Percentiles rank a stretch among this genome's conserved stretches.
phyloP scores from a whole-genome alignment of 1,139 yeast species.

The Yamadazyma trypodendri region DNA sequence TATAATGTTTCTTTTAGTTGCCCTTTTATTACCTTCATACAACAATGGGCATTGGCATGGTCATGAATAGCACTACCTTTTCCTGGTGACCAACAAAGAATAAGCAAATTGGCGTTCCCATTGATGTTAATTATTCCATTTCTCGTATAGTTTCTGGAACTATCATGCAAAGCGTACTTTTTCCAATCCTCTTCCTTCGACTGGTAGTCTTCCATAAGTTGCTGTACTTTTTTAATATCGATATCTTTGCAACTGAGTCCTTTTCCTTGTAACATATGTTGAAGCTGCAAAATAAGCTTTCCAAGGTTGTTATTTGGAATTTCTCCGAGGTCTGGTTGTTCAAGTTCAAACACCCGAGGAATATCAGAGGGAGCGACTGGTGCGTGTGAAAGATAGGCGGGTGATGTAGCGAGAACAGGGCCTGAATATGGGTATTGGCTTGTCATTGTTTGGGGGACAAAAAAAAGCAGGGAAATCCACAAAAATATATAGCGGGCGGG shows the following conservation, averaged over 20 bases:
- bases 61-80: slow-evolving; percentile 68
- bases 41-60: slow-evolving; percentile 74
- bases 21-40: slow-evolving; percentile 66
- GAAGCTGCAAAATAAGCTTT: slow-evolving; percentile 28
- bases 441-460: neutral
- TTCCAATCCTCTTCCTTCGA: slow-evolving; percentile 58
- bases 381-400: neutral
- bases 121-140: slow-evolving; percentile 70
- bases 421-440: neutral
- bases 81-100: slow-evolving; percentile 75
- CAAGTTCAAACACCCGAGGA: neutral
- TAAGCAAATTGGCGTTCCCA: slow-evolving; percentile 64
- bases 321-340: slow-evolving; percentile 8
- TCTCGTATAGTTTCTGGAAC: slow-evolving; percentile 49
- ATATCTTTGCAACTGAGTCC: slow-evolving; percentile 52
- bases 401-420: neutral
- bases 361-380: too few relatives aligned
- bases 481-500: neutral
- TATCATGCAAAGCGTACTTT: slow-evolving; percentile 56
- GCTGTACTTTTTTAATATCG: slow-evolving; percentile 48
- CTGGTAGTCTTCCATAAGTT: slow-evolving; percentile 48
- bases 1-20: slow-evolving; percentile 57
- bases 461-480: neutral
- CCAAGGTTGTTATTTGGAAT: slow-evolving; percentile 21
- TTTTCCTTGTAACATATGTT: slow-evolving; percentile 33